These are phyloP conservation scores for Coemansia sp. DNA, from an alignment of 192 early-diverging fungal genomes.

Conservation along the genomic window DNA sequence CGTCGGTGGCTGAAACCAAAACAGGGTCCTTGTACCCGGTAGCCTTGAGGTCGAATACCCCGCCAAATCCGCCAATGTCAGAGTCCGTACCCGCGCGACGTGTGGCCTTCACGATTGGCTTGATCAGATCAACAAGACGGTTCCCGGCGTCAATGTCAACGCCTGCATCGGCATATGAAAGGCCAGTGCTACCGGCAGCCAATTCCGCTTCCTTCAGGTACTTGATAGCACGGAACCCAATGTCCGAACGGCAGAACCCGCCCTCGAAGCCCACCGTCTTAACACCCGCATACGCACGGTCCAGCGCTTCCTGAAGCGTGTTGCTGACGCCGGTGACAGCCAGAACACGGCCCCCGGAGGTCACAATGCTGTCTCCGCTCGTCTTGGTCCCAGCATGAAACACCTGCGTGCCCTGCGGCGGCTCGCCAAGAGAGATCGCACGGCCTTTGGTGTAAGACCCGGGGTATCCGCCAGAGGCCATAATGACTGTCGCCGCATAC, in stretches of 20 bases:
- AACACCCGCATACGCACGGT: conserved; percentile 73
- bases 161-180: conserved; percentile 95
- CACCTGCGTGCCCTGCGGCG: conserved; percentile 57
- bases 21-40: conserved; percentile 93
- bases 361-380: conserved; percentile 64
- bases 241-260: conserved; percentile 89
- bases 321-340: conserved; percentile 83
- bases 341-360: conserved; percentile 93
- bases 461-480: conserved; percentile 93
- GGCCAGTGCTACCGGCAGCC: conserved; percentile 51
- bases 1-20: conserved; percentile 97
- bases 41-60: conserved; percentile 93
- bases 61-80: conserved; percentile 98
- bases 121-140: conserved; percentile 92
- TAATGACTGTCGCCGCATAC: conserved; percentile 88
- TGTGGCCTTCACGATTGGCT: conserved; percentile 93
- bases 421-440: conserved; percentile 63
- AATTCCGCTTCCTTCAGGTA: conserved; percentile 40
- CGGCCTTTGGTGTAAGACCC: conserved; percentile 82
- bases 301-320: conserved; percentile 77
- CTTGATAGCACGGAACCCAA: conserved; percentile 72
- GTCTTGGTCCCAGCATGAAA: conserved; percentile 92
- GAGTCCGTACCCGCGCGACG: conserved; percentile 90
- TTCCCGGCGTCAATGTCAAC: conserved; percentile 97
- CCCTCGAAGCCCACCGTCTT: conserved; percentile 77